These are phyloP conservation scores for Hymenoscyphus linearis DNA, from an alignment of 2,329 filamentous ascomycete genomes.

Conservation along the genomic window DNA sequence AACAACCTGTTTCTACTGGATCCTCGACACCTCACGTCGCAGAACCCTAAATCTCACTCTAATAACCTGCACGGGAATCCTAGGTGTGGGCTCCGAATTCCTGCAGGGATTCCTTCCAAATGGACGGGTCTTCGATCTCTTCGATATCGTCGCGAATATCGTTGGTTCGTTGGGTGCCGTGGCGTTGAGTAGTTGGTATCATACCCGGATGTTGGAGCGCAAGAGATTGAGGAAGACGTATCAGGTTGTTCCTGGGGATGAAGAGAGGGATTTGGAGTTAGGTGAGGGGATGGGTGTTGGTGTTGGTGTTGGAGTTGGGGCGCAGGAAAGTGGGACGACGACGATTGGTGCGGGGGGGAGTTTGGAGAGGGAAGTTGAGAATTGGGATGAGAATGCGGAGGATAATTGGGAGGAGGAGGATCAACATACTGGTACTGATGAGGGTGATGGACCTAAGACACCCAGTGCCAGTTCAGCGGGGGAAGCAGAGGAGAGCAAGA, in stretches of 20 bases:
- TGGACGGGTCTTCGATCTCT: constrained; percentile 66
- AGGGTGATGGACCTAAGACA: constrained; percentile 31
- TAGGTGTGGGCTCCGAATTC: constrained; percentile 71
- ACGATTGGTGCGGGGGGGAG: constrained; percentile 33
- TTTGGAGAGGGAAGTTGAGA: constrained; percentile 80
- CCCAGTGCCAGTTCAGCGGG: constrained; percentile 33
- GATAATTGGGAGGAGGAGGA: constrained; percentile 54
- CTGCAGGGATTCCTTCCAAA: constrained; percentile 71
- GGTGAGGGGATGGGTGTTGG: too few relatives aligned
- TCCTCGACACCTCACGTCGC: constrained; percentile 83
- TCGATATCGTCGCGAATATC: constrained; percentile 84
- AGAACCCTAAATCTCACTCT: constrained; percentile 81
- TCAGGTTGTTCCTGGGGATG: constrained; percentile 58
- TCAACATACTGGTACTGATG: constrained; percentile 32
- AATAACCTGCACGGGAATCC: constrained; percentile 65
- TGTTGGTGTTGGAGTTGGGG: constrained; percentile 35
- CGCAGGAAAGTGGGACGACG: constrained; percentile 56
- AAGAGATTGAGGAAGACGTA: constrained; percentile 71
- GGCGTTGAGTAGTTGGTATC: constrained; percentile 81
- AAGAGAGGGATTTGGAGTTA: constrained; percentile 67
- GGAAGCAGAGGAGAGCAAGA: constrained; percentile 31
- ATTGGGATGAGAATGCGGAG: constrained; percentile 84
- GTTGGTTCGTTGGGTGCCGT: constrained; percentile 69
- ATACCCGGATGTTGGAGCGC: constrained; percentile 90
- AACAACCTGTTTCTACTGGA: constrained; percentile 91